phyloP scores from a whole-genome alignment of 106 monocot species.

The Dendrobium chrysotoxum region DNA sequence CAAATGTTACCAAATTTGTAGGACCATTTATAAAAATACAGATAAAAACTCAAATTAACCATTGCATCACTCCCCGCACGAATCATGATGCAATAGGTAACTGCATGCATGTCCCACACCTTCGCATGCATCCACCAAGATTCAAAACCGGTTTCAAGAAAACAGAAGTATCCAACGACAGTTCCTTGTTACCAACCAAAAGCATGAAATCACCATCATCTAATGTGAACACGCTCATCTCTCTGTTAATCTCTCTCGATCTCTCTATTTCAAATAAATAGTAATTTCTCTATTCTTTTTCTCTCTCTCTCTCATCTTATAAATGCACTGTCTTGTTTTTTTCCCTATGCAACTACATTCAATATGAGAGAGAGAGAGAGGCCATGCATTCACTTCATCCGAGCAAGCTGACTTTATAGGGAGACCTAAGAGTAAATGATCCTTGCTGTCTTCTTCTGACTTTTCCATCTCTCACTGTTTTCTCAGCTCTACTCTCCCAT shows the following conservation, averaged over 20 bases:
- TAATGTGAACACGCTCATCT: not conserved
- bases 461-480: conserved; percentile 13
- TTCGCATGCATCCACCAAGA: not conserved
- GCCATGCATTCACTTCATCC: conserved; percentile 7
- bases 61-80: not conserved
- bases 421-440: conserved; percentile 17
- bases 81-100: not conserved
- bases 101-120: not conserved
- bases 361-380: conserved; percentile 5
- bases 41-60: too few species aligned
- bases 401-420: conserved; percentile 12
- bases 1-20: too few species aligned
- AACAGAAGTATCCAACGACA: not conserved
- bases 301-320: not conserved
- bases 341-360: not conserved
- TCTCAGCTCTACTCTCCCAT: not conserved
- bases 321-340: not conserved
- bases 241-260: not conserved
- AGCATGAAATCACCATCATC: not conserved
- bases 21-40: too few species aligned
- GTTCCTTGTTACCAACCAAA: not conserved
- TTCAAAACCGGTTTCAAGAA: not conserved
- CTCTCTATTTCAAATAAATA: not conserved
- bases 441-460: conserved; percentile 28
- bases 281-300: not conserved